These are phyloP conservation scores for Bryum argenteum DNA, from an alignment of 225 moss, liverwort and hornwort genomes.

Conservation along the genomic window DNA sequence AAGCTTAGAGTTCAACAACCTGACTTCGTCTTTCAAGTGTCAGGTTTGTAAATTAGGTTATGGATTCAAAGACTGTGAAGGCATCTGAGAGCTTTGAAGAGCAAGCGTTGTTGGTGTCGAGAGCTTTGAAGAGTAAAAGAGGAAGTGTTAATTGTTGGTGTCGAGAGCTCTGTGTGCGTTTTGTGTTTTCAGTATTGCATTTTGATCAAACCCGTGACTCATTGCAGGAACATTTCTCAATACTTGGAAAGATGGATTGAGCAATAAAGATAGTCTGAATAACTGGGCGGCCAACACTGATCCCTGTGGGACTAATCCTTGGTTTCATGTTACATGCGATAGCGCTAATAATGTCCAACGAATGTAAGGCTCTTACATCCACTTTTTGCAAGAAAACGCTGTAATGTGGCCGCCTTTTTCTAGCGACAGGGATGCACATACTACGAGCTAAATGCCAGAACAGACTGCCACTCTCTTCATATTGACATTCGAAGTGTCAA, in stretches of 20 bases:
- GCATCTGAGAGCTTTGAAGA: constrained; percentile 1
- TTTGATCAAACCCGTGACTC: constrained; percentile 1
- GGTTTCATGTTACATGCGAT: constrained; percentile 30
- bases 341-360: rapidly evolving
- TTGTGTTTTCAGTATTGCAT: not conserved
- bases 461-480: not conserved
- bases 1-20: not conserved
- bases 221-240: constrained; percentile 26
- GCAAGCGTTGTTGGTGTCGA: constrained; percentile 1
- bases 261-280: not conserved
- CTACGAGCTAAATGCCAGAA: not conserved
- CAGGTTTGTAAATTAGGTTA: not conserved
- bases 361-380: constrained; percentile 31
- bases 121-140: not conserved
- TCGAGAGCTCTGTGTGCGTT: not conserved
- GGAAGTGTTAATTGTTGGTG: not conserved
- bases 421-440: not conserved
- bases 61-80: constrained; percentile 18
- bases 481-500: constrained; percentile 17
- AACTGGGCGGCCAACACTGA: constrained; percentile 25
- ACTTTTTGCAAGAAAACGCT: not conserved
- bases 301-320: constrained; percentile 42
- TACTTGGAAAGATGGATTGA: constrained; percentile 22
- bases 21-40: not conserved
- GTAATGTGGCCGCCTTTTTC: constrained; percentile 10